phyloP scores from a whole-genome alignment of 179 eudicot genomes.

The Corrigiola litoralis region DNA sequence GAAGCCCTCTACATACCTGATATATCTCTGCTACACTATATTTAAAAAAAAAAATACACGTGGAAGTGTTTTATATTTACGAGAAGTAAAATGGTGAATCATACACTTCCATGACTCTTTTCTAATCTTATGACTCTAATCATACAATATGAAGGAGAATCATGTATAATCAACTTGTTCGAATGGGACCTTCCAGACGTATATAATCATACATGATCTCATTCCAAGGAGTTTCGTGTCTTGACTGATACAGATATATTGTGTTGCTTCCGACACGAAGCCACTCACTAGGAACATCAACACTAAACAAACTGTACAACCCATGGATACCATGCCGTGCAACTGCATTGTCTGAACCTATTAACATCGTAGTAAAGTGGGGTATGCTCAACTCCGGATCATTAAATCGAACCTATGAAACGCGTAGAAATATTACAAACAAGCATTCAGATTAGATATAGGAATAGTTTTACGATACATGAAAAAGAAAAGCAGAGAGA shows the following conservation, averaged over 20 bases:
- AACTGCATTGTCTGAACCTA: constrained; percentile 59
- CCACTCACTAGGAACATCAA: constrained; percentile 37
- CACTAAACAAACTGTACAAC: constrained; percentile 36
- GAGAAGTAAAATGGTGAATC: no score
- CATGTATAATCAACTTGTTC: constrained; percentile 1
- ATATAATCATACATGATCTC: constrained; percentile 70
- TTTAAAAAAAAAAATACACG: no score
- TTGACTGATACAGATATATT: constrained; percentile 45
- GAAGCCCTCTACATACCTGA: no score
- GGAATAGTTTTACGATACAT: not conserved
- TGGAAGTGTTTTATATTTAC: no score
- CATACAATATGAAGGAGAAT: no score
- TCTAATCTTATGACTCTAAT: no score
- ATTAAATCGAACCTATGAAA: constrained; percentile 45
- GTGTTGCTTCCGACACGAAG: constrained; percentile 41
- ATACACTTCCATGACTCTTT: no score
- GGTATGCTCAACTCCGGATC: constrained; percentile 26
- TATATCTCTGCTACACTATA: no score
- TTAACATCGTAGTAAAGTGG: constrained; percentile 40
- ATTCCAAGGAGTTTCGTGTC: constrained; percentile 34
- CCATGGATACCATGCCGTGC: constrained; percentile 75
- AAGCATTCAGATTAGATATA: not conserved
- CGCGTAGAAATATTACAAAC: not conserved
- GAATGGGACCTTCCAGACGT: constrained; percentile 54
- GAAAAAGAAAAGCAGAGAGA: not conserved